Evolutionary conservation across 2,329 filamentous ascomycete genomes (phyloP), one percentile per base, ranked within the genome.

Genomic region (Microsporum ferrugineum): DNA sequence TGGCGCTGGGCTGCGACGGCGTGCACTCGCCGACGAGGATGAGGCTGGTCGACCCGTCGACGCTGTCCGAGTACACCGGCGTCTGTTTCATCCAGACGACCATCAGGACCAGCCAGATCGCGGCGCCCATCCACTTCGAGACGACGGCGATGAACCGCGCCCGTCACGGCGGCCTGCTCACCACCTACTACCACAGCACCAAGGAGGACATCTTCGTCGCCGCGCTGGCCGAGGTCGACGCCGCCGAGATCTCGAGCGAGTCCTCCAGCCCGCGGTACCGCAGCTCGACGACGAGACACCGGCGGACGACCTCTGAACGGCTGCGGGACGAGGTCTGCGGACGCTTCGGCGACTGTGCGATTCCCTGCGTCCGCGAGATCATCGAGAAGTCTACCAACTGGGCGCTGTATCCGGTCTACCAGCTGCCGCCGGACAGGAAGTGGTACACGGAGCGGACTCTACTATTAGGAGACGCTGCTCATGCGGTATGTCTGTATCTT

Each of bases 391-490:
- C 68, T 23, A 67, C 68, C 3, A 72, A 74, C 17, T 76, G 76
- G 72, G 72, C 71, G 63, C 64, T 78, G n/a, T 78, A 77, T 62
- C 77, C 77, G 0, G 75, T 79, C 0, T 77, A 76, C 62, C 70
- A 73, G 47, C 68, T 78, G 1, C 70, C 66, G 1, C 70, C 72
- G 0, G 69, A 71, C 6, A 74, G 73, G 4, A 69, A 66, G 27
- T 78, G 76, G 76, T 70, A 64, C 47, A 72, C 70, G 4, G 71
- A 73, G n/a, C 69, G 74, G 3, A 71, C 72, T 2, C 69, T 79
- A 27, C 64, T 79, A 3, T 64, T 79, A 2, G 77, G 77, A 3
- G 77, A 79, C 68, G 76, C 77, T 31, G 77, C 76, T 3, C 77
- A 79, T 63, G 77, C 76, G 39, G 76, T 77, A 71, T 57, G 74